phyloP scores from a whole-genome alignment of 768 basidiomycete genomes.

The Pisolithus marmoratus region DNA sequence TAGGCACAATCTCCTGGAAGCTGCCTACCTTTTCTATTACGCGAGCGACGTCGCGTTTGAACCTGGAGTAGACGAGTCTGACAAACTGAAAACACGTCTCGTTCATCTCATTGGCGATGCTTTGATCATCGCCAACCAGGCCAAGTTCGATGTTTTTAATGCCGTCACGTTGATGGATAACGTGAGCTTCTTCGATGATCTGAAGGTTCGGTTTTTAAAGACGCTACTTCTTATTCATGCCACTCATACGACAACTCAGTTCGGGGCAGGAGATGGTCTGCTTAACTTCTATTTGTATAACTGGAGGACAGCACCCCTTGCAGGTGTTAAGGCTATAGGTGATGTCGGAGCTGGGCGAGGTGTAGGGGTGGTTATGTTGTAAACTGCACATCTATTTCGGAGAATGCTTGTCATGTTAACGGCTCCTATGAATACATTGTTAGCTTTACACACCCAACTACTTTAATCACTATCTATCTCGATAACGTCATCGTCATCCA shows the following conservation, averaged over 20 bases:
- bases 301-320: conserved; percentile 79
- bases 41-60: conserved; percentile 73
- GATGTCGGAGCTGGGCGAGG: conserved; percentile 62
- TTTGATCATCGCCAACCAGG: conserved; percentile 71
- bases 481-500: conserved; percentile 81
- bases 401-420: neutral
- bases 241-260: conserved; percentile 42
- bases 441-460: conserved; percentile 31
- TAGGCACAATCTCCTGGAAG: conserved; percentile 74
- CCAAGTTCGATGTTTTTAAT: conserved; percentile 95
- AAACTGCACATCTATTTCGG: conserved; percentile 10
- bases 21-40: conserved; percentile 95
- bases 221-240: neutral
- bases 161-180: conserved; percentile 96
- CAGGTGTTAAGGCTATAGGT: conserved; percentile 57
- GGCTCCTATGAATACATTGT: conserved; percentile 4
- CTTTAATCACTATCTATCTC: conserved; percentile 76
- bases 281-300: conserved; percentile 94
- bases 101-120: conserved; percentile 73
- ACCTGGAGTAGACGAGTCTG: conserved; percentile 55
- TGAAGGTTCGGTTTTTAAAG: conserved; percentile 53
- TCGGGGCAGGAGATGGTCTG: conserved; percentile 88
- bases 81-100: conserved; percentile 62
- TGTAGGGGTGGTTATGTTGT: conserved; percentile 94
- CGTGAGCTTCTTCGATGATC: conserved; percentile 67